Conservation (phyloP, 108 stramenopile genomes). For the Skeletonema menzelii region DNA sequence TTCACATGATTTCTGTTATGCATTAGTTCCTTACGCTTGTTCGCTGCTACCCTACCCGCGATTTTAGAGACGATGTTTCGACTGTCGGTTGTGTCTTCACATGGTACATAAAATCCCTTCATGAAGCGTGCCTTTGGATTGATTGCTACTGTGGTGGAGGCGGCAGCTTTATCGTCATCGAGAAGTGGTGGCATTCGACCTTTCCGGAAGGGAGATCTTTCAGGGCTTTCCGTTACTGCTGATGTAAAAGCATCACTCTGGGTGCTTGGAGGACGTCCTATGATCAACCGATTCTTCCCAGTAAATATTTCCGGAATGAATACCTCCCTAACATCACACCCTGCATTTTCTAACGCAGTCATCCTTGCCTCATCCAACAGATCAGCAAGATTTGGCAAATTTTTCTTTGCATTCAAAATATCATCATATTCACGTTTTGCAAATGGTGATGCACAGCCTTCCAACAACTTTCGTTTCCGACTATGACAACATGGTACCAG, state of each 20-base stretch:
- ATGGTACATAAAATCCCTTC: conserved; percentile 50
- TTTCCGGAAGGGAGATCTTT: background rate
- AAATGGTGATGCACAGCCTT: conserved; percentile 27
- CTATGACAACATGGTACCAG: conserved; percentile 69
- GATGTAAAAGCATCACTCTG: background rate
- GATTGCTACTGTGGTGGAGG: background rate
- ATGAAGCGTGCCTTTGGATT: conserved; percentile 28
- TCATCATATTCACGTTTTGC: conserved; percentile 35
- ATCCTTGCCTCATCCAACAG: conserved; percentile 50
- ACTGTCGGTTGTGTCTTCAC: conserved; percentile 34
- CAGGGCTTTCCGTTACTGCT: background rate
- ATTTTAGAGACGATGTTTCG: conserved; percentile 24
- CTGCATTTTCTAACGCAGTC: conserved; percentile 47
- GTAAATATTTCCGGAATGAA: conserved; percentile 54
- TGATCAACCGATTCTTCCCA: conserved; percentile 59
- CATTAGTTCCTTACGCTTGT: conserved; percentile 41
- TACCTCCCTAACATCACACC: conserved; percentile 41
- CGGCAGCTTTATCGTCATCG: background rate
- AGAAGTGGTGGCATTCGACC: conserved; percentile 29
- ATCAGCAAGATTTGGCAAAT: conserved; percentile 46
- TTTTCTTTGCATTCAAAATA: conserved; percentile 25
- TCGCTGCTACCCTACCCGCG: conserved; percentile 48
- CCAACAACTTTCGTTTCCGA: conserved; percentile 24
- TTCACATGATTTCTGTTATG: conserved; percentile 30
- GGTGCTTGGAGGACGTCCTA: conserved; percentile 31